These are phyloP conservation scores for Phytopythium boreale DNA, from an alignment of 352 stramenopile species.

Conservation along the genomic window DNA sequence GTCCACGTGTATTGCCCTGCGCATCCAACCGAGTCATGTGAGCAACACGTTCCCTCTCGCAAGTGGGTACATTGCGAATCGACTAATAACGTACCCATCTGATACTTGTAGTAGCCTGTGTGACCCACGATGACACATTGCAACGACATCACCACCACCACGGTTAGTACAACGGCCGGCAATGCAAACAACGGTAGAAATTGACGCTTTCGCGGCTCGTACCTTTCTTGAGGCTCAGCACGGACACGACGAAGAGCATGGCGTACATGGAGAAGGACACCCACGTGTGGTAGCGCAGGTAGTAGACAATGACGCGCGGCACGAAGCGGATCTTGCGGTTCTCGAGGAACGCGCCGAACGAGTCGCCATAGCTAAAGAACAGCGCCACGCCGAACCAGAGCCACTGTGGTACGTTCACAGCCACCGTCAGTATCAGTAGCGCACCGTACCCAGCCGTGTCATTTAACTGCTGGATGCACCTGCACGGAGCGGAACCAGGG, in stretches of 20 bases:
- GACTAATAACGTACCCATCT: slow-evolving; percentile 71
- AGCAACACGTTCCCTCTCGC: background rate
- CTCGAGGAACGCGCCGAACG: slow-evolving; percentile 82
- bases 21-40: background rate
- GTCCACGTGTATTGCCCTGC: slow-evolving; percentile 95
- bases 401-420: slow-evolving; percentile 70
- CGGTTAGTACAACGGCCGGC: background rate
- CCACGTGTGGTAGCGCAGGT: slow-evolving; percentile 89
- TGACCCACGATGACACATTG: slow-evolving; percentile 7
- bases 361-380: slow-evolving; percentile 95
- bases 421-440: background rate
- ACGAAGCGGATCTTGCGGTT: slow-evolving; percentile 83
- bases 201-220: slow-evolving; percentile 3
- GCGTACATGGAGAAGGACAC: slow-evolving; percentile 95
- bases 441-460: background rate
- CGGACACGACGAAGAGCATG: slow-evolving; percentile 94
- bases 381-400: slow-evolving; percentile 96
- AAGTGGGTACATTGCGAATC: background rate
- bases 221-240: slow-evolving; percentile 92
- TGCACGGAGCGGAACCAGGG: slow-evolving; percentile 96
- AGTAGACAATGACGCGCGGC: slow-evolving; percentile 74
- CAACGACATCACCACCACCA: background rate
- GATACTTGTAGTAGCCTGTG: slow-evolving; percentile 94
- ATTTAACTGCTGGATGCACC: slow-evolving; percentile 10
- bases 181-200: no score